Evolutionary conservation across 2,329 filamentous ascomycete genomes (phyloP), one percentile per base, ranked within the genome.

Genomic region (Trichoderma sp.): DNA sequence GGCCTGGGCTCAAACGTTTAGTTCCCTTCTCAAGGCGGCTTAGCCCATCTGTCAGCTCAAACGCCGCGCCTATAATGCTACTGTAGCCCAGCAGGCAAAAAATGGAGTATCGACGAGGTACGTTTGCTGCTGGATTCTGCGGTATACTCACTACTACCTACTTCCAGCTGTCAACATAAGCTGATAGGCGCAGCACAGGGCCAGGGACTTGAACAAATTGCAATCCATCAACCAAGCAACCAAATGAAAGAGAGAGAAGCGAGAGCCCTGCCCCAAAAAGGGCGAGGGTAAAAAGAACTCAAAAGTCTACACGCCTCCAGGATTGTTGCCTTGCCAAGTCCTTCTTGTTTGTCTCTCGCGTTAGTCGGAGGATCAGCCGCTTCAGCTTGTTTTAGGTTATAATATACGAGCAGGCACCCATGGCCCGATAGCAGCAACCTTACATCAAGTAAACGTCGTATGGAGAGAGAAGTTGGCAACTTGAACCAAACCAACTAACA

Each of bases 21-120:
- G 34, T 34, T 34, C 52, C 61, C 51, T 65, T 46, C 61, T 65
- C 32, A 39, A 64, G 60, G 30, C 14, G 61, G 61, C 51, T 24
- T 65, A 65, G 61, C 13, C 61, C 34, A 30, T 64, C 51, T 46
- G 61, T 65, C 61, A 65, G 61, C 61, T 63, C 52, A 37, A 46
- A 30, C 37, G 26, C 51, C 52, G 34, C 32, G 13, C 49, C 51
- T 65, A 43, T 10, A 5, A 26, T 26, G 16, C 60, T 32, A n/a
- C n/a, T n/a, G n/a, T n/a, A 54, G 39, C n/a, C 34, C 34, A 37
- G 34, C 11, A 13, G 16, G 14, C 37, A 39, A 18, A 16, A n/a
- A 4, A 26, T 43, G 39, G 39, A 43, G 39, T 3, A n/a, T 18
- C 16, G 8, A 43, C 18, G 39, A 43, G 6, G 34, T 39, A 39